Evolutionary conservation across 2,329 filamentous ascomycete genomes (phyloP).

Genomic region (Alternaria sp.): DNA sequence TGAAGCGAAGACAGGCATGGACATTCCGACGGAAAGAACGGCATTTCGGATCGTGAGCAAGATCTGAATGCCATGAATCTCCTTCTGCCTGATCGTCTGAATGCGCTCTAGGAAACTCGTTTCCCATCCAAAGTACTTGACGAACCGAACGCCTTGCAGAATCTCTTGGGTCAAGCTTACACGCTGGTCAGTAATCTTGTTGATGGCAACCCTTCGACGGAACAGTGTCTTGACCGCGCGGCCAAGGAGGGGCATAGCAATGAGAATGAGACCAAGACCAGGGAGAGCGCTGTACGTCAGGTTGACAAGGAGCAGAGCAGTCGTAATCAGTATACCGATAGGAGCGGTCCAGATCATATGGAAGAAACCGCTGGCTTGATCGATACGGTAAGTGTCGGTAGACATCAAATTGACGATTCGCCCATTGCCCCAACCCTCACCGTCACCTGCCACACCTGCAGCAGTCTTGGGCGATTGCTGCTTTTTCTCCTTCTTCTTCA

Average conservation of each 20-base stretch:
- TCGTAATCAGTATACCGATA: conserved; percentile 77
- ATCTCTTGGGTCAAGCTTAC: conserved; percentile 94
- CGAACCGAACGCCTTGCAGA: conserved; percentile 86
- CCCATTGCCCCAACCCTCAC: conserved; percentile 89
- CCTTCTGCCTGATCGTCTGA: conserved; percentile 73
- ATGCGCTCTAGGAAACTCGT: conserved; percentile 82
- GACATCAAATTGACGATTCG: conserved; percentile 94
- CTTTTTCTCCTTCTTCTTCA: conserved; percentile 50
- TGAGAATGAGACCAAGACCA: conserved; percentile 81
- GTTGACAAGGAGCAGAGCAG: conserved; percentile 84
- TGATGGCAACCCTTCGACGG: conserved; percentile 77
- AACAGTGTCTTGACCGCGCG: conserved; percentile 80
- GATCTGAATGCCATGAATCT: conserved; percentile 85
- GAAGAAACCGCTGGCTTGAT: conserved; percentile 87
- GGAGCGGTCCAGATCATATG: conserved; percentile 92
- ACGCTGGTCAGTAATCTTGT: conserved; percentile 91
- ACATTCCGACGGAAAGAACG: conserved; percentile 84
- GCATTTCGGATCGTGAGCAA: conserved; percentile 83
- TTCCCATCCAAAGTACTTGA: conserved; percentile 98
- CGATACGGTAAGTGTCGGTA: conserved; percentile 91
- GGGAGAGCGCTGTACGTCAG: conserved; percentile 88
- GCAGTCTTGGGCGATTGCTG: conserved; percentile 54
- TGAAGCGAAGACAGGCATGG: conserved; percentile 90
- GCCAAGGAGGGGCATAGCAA: conserved; percentile 80
- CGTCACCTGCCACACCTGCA: conserved; percentile 69